Base-by-base conservation (phyloP, 2,329 filamentous ascomycete species). In the Diplocarpon mali region DNA sequence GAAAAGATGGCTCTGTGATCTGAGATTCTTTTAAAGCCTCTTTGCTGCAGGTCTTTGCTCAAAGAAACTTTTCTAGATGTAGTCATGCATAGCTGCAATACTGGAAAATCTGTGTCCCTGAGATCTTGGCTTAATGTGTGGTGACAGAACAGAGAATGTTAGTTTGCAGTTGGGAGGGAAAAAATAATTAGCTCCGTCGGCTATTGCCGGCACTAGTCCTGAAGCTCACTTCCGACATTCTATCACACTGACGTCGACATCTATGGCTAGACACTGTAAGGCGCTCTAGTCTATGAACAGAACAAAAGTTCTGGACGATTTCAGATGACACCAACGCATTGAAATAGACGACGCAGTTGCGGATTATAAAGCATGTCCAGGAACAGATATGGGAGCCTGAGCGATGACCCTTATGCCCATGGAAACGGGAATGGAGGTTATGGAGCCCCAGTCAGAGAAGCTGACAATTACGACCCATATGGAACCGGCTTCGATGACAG, bases 391-490 rank as follows among this genome's bases (percentile, higher is more conserved):
- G 57, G 56, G 29, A 55, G 55, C 24, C 52, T 57, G 15, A 54
- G 53, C 38, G 54, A 57, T 9, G 58, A 60, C 45, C 53, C 57
- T 7, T 61, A 59, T 36, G 40, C 53, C 17, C 58, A 57, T 42
- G 51, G 51, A 14, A 53, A 53, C 45, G 49, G 51, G 14, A 53
- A 57, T 43, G 50, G 50, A 40, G 47, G 51, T 32, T 57, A 56
- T 43, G 51, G 52, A 14, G 38, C 52, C 9, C 48, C 50, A 24
- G 52, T 49, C 17, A 45, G 45, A 32, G 54, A 54, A 24, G 41
- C 39, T 34, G 57, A 57, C 29, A 58, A 62, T 27, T 61, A 62
- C 38, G 60, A 60, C 47, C 57, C 58, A 27, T 60, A 58, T 48
- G 53, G 52, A 12, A 49, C 39, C 5, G 46, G 46, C n/a, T 60